phyloP scores from a whole-genome alignment of 805 yeast genomes.

The Geotrichum ghanense region DNA sequence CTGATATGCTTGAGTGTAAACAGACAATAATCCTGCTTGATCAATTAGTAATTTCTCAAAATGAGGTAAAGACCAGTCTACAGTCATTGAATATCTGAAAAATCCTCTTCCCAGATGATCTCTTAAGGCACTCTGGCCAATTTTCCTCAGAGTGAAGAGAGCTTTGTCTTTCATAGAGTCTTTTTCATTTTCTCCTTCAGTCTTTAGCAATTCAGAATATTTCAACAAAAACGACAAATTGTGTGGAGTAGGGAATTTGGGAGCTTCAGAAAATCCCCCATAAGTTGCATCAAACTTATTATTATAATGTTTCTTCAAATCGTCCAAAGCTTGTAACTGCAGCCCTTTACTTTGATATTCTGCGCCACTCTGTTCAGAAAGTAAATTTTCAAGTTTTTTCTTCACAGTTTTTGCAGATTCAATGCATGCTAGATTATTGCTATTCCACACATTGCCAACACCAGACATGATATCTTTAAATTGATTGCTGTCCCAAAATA shows the following conservation, averaged over 20 bases:
- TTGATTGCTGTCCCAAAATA: conserved; percentile 21
- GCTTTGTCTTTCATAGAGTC: conserved; percentile 12
- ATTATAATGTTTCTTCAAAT: conserved; percentile 18
- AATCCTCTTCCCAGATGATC: conserved; percentile 30
- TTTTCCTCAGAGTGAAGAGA: conserved; percentile 18
- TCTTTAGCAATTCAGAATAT: conserved; percentile 10
- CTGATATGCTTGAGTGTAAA: conserved; percentile 21
- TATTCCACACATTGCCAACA: conserved; percentile 22
- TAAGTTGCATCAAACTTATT: conserved; percentile 17
- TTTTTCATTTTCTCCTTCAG: conserved; percentile 6
- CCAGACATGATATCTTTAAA: conserved; percentile 23
- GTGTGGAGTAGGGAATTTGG: conserved; percentile 27
- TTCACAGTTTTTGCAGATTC: conserved; percentile 18
- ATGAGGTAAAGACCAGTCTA: conserved; percentile 31
- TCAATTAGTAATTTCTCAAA: conserved; percentile 30
- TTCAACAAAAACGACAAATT: conserved; percentile 19
- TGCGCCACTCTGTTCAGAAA: conserved; percentile 16
- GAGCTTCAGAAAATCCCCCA: conserved; percentile 28
- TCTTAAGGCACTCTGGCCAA: conserved; percentile 27
- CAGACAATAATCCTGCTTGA: conserved; percentile 26
- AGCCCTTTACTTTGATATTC: conserved; percentile 9
- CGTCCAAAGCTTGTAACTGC: conserved; percentile 9
- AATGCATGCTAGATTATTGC: conserved; percentile 19
- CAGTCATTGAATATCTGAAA: conserved; percentile 27
- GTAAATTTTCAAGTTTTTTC: conserved; percentile 15